A percentile compares a stretch with the other conserved stretches of the same genome.
Evolutionary conservation across 371 early-diverging fungal species (phyloP).

Genomic region (Mortierella polycephala): DNA sequence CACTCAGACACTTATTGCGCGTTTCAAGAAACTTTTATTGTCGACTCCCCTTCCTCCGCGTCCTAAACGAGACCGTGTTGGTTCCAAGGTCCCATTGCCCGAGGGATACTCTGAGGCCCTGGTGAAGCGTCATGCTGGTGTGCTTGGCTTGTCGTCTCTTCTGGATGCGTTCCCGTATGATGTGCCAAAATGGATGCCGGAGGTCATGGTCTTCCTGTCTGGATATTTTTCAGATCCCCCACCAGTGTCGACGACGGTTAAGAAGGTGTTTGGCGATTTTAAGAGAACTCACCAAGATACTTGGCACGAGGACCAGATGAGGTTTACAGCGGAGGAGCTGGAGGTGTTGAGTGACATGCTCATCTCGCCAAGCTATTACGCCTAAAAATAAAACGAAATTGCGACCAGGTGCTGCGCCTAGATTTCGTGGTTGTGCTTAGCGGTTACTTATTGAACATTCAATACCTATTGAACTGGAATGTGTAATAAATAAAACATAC

Average conservation of each 20-base stretch:
- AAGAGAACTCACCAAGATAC: slow-evolving; percentile 93
- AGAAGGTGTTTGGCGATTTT: slow-evolving; percentile 91
- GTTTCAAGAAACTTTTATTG: slow-evolving; percentile 48
- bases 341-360: slow-evolving; percentile 86
- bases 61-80: slow-evolving; percentile 31
- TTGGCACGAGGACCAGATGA: slow-evolving; percentile 88
- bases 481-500: too few relatives aligned
- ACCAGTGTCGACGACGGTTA: slow-evolving; percentile 86
- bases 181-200: slow-evolving; percentile 92
- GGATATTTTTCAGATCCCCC: slow-evolving; percentile 86
- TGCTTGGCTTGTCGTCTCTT: slow-evolving; percentile 86
- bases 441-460: too few relatives aligned
- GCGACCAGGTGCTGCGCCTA: too few relatives aligned
- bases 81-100: slow-evolving; percentile 58
- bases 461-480: too few relatives aligned
- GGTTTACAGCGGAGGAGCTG: slow-evolving; percentile 82
- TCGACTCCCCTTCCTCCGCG: slow-evolving; percentile 34
- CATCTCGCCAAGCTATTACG: slow-evolving; percentile 87
- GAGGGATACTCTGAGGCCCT: slow-evolving; percentile 69
- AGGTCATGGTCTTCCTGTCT: slow-evolving; percentile 77
- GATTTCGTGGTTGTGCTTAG: too few relatives aligned
- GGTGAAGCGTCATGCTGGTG: slow-evolving; percentile 86
- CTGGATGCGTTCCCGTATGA: slow-evolving; percentile 93
- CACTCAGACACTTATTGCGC: slow-evolving; percentile 64
- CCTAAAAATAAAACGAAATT: slow-evolving; percentile 43